Evolutionary conservation across 2,329 filamentous ascomycete genomes (phyloP).

Genomic region (Didymella arachidicola): DNA sequence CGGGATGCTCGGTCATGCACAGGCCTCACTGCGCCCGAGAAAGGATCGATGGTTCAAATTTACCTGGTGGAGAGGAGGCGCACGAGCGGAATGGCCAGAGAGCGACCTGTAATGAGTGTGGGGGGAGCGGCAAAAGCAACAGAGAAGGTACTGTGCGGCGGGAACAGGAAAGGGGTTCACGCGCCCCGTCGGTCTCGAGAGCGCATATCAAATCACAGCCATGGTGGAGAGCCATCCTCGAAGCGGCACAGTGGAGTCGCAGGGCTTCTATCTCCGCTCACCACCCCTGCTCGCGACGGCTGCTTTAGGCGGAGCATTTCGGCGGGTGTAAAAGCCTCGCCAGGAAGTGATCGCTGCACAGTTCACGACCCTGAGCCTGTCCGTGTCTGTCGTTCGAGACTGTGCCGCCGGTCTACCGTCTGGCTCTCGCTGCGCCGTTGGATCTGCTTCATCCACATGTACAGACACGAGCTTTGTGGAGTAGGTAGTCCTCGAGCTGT

Average conservation of each 20-base stretch:
- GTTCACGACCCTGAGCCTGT: background rate
- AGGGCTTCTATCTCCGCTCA: constrained; percentile 7
- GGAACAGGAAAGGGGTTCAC: constrained; percentile 17
- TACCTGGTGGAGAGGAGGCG: constrained; percentile 13
- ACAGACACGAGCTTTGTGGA: constrained; percentile 2
- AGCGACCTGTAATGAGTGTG: constrained; percentile 8
- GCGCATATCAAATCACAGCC: constrained; percentile 8
- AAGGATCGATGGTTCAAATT: constrained; percentile 11
- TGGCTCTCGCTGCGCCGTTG: constrained; percentile 2
- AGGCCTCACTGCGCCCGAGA: constrained; percentile 15
- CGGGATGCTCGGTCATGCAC: constrained; percentile 15
- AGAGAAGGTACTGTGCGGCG: constrained; percentile 1
- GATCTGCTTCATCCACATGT: background rate
- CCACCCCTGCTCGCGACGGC: constrained; percentile 11
- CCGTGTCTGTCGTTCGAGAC: background rate
- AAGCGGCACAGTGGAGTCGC: constrained; percentile 13
- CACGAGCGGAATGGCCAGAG: constrained; percentile 13
- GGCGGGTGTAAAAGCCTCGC: background rate
- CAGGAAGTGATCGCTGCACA: constrained; percentile 7
- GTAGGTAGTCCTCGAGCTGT: background rate
- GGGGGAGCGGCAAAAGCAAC: constrained; percentile 16
- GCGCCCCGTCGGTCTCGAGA: constrained; percentile 3
- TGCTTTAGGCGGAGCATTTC: constrained; percentile 1
- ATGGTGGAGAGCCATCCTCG: constrained; percentile 10
- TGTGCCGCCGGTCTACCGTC: background rate